Evolutionary conservation across 148 eudicot genomes (phyloP).

Genomic region (Rhododendron molle): DNA sequence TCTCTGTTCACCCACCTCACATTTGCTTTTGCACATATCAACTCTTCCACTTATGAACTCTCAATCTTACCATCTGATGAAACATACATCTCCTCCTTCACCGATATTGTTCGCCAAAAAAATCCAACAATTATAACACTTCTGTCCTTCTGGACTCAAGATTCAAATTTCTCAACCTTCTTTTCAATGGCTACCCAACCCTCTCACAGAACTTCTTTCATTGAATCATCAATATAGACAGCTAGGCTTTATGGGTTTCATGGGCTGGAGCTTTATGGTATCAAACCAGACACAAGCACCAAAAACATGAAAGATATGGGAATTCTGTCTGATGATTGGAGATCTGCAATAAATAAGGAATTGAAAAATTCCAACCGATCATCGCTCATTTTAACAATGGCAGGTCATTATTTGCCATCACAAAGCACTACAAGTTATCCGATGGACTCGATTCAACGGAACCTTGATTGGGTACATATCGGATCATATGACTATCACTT

Average conservation of each 20-base stretch:
- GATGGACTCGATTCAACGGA: background rate
- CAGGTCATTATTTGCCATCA: background rate
- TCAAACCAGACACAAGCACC: constrained; percentile 6
- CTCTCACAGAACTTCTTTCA: constrained; percentile 25
- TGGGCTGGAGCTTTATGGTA: constrained; percentile 26
- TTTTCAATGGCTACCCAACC: constrained; percentile 14
- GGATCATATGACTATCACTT: background rate
- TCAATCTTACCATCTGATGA: constrained; percentile 15
- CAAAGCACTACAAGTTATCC: background rate
- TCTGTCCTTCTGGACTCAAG: constrained; percentile 16
- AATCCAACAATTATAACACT: constrained; percentile 22
- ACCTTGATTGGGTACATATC: constrained; percentile 12
- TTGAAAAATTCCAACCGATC: background rate
- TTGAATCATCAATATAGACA: constrained; percentile 28
- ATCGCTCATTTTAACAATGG: background rate
- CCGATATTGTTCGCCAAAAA: constrained; percentile 11
- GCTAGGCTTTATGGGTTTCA: constrained; percentile 30
- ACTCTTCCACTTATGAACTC: constrained; percentile 22
- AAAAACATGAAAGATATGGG: background rate
- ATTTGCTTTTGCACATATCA: constrained; percentile 22
- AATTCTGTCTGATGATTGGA: background rate
- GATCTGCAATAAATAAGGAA: background rate
- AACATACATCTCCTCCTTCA: constrained; percentile 25
- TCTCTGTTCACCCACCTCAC: constrained; percentile 26
- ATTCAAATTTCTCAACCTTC: constrained; percentile 9